These are phyloP conservation scores for Spathaspora boniae DNA, from an alignment of 805 yeast genomes.

Conservation along the genomic window DNA sequence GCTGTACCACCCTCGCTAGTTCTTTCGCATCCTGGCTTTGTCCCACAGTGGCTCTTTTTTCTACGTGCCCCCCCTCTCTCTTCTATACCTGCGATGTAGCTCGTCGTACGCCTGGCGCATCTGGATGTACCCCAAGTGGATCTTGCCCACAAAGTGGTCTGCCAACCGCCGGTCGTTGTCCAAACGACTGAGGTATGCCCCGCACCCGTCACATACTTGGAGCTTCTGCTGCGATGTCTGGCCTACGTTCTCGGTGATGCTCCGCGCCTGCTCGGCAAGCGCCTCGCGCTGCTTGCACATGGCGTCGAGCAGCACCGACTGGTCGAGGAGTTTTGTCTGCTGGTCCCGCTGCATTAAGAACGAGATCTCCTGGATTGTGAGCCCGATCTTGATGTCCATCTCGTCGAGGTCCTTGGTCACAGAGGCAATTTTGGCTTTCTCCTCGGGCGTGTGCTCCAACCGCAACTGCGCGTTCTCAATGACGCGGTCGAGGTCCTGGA, in stretches of 20 bases:
- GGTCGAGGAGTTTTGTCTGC: conserved; percentile 47
- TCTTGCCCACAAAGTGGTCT: conserved; percentile 85
- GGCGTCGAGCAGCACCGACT: conserved; percentile 44
- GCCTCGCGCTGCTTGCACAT: conserved; percentile 46
- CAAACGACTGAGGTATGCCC: conserved; percentile 78
- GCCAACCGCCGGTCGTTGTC: conserved; percentile 88
- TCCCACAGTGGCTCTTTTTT: too few species aligned
- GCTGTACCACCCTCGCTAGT: too few species aligned
- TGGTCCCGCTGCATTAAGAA: conserved; percentile 49
- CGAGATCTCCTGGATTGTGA: conserved; percentile 65
- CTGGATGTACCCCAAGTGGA: conserved; percentile 77
- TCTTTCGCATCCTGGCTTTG: too few species aligned
- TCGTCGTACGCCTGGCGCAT: conserved; percentile 59
- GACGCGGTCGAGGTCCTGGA: conserved; percentile 62
- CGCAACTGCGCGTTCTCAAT: conserved; percentile 60
- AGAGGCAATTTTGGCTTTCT: conserved; percentile 53
- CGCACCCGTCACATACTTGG: conserved; percentile 88
- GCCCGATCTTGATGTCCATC: conserved; percentile 59
- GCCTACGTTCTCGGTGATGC: conserved; percentile 67
- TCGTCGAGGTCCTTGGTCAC: conserved; percentile 57
- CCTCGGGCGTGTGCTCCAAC: conserved; percentile 73
- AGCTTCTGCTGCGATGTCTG: conserved; percentile 86
- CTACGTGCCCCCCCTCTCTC: conserved; percentile 7
- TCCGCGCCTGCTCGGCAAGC: conserved; percentile 54
- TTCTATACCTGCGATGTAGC: conserved; percentile 18